Percentiles rank a stretch among this genome's conserved stretches.
phyloP scores from a whole-genome alignment of 805 yeast species.

The Komagataella populi region DNA sequence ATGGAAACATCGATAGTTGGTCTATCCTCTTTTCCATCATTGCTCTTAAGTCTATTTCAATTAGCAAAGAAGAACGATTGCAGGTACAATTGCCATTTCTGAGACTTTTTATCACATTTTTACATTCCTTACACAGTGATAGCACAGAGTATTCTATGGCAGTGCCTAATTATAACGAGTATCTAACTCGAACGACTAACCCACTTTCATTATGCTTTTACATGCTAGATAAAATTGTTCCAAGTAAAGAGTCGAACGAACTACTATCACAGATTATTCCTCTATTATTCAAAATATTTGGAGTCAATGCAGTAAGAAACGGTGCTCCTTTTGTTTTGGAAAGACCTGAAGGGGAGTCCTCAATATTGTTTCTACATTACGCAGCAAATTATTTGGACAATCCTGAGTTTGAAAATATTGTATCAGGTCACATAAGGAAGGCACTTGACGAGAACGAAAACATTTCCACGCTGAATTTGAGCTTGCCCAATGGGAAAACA shows the following conservation, averaged over 20 bases:
- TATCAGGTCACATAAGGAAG: neutral
- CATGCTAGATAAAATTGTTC: conserved; percentile 20
- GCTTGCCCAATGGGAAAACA: neutral
- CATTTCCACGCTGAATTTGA: neutral
- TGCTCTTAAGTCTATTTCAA: conserved; percentile 11
- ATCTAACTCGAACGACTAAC: conserved; percentile 26
- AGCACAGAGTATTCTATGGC: neutral
- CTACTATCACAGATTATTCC: conserved; percentile 2
- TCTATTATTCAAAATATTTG: conserved; percentile 19
- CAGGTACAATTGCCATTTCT: neutral
- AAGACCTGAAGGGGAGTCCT: neutral
- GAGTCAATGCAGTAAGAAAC: conserved; percentile 31
- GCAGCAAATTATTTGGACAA: neutral
- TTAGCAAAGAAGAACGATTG: conserved; percentile 5
- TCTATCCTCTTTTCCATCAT: conserved; percentile 12
- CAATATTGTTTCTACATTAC: neutral
- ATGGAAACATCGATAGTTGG: conserved; percentile 4
- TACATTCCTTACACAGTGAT: neutral
- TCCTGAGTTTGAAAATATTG: neutral
- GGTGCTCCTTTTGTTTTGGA: conserved; percentile 25
- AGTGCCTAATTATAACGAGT: conserved; percentile 27
- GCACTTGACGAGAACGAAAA: neutral
- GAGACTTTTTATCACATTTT: neutral
- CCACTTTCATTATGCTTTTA: conserved; percentile 24
- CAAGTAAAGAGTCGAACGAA: neutral